These are phyloP conservation scores for Penicillium flavigenum DNA, from an alignment of 495 filamentous ascomycete genomes.

Conservation along the genomic window DNA sequence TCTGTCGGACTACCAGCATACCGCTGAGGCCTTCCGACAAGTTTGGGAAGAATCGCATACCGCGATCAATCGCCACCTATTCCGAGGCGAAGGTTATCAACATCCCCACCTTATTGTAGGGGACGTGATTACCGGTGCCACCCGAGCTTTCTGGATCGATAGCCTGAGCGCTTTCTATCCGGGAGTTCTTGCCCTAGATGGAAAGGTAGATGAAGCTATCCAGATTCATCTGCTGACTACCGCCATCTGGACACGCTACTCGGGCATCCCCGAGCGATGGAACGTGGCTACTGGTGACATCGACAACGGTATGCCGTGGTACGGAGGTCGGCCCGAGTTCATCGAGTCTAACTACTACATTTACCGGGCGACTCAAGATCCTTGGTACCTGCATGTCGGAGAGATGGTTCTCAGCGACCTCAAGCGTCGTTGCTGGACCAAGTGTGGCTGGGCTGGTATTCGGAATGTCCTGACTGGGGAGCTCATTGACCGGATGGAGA, in stretches of 20 bases:
- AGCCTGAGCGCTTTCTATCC: constrained; percentile 94
- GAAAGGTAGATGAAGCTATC: constrained; percentile 86
- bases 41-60: constrained; percentile 85
- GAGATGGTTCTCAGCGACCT: constrained; percentile 94
- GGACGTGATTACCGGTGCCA: constrained; percentile 80
- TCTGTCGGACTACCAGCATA: constrained; percentile 63
- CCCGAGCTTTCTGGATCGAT: constrained; percentile 87
- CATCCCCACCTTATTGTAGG: constrained; percentile 92
- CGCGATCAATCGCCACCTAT: constrained; percentile 82
- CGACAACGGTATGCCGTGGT: constrained; percentile 87
- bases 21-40: constrained; percentile 71
- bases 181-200: constrained; percentile 81
- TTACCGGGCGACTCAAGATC: constrained; percentile 89
- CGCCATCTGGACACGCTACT: constrained; percentile 90
- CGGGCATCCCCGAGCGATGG: constrained; percentile 91
- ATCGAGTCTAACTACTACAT: constrained; percentile 94
- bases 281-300: constrained; percentile 81
- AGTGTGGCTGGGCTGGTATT: constrained; percentile 94
- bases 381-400: constrained; percentile 93
- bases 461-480: constrained; percentile 89
- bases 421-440: constrained; percentile 84
- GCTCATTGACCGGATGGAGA: constrained; percentile 95
- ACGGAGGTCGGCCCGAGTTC: constrained; percentile 92
- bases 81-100: constrained; percentile 61
- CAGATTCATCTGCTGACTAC: constrained; percentile 85